Conservation (phyloP, 2,329 filamentous ascomycete genomes). For the Alternaria gansuensis region DNA sequence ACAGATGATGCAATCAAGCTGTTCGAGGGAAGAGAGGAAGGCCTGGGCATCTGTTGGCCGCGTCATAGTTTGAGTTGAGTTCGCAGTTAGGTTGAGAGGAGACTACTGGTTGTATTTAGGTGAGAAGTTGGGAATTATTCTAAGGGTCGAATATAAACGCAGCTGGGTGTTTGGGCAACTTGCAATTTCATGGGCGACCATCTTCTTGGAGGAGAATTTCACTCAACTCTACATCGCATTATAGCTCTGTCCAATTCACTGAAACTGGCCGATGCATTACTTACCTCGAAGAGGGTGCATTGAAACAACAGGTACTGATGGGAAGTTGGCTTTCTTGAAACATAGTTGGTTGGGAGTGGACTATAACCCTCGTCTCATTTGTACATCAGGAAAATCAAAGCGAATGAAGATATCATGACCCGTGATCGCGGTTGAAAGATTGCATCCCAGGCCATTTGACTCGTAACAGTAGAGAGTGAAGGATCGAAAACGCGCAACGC, state of each 20-base stretch:
- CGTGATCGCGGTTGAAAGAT: neutral
- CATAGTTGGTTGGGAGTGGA: neutral
- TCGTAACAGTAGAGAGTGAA: neutral
- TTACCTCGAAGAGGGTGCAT: neutral
- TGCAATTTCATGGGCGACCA: neutral
- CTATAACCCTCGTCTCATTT: neutral
- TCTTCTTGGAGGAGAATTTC: neutral
- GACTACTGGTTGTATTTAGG: neutral
- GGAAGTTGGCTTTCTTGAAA: neutral
- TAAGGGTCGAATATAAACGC: neutral
- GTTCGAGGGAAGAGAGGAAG: conserved; percentile 3
- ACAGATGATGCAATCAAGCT: conserved; percentile 14
- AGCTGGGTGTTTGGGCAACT: neutral
- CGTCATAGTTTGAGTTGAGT: neutral
- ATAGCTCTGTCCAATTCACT: neutral
- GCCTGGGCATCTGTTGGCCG: neutral
- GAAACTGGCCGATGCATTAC: neutral
- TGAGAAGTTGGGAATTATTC: neutral
- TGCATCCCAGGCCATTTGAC: neutral
- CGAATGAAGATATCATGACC: neutral
- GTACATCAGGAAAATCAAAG: neutral
- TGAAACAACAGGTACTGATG: neutral
- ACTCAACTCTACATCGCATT: neutral
- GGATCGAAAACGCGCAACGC: neutral
- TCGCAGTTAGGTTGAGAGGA: neutral